A percentile compares a stretch with the other conserved stretches of the same genome.
These are phyloP conservation scores for Triticum urartu DNA, from an alignment of 176 grass and related monocot genomes.

Conservation along the genomic window DNA sequence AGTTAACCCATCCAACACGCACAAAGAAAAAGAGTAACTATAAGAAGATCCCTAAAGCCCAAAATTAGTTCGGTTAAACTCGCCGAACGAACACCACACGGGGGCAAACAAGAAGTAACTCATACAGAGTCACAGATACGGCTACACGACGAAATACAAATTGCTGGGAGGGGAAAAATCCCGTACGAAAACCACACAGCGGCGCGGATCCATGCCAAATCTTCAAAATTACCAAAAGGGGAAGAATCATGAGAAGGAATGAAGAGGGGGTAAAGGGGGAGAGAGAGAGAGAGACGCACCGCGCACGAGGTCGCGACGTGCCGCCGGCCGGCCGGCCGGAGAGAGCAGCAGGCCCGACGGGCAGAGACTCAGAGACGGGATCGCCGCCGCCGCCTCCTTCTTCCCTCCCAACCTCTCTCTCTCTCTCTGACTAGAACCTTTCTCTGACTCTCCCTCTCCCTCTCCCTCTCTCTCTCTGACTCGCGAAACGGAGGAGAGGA, in stretches of 20 bases:
- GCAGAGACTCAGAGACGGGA: not conserved
- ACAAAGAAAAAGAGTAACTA: not conserved
- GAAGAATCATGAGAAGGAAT: not conserved
- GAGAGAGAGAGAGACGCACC: conserved; percentile 10
- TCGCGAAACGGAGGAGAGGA: not conserved
- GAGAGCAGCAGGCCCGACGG: not conserved
- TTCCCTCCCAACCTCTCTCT: not conserved
- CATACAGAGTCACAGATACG: not conserved
- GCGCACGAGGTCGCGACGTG: not conserved
- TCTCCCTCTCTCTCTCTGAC: not conserved
- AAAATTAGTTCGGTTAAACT: not conserved
- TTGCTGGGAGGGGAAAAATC: not conserved
- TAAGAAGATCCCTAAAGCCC: not conserved
- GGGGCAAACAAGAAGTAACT: not conserved
- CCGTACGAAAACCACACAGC: not conserved
- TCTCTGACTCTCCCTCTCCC: not conserved
- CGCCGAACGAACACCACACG: not conserved
- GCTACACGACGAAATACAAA: not conserved
- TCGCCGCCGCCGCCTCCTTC: not conserved
- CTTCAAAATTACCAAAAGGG: not conserved
- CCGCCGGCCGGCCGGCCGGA: not conserved
- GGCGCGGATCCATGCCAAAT: not conserved
- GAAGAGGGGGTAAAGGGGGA: not conserved
- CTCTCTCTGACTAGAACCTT: not conserved
- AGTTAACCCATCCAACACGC: not conserved